Base-by-base conservation (phyloP, 1,284 basidiomycete species). In the Athelia sp. region DNA sequence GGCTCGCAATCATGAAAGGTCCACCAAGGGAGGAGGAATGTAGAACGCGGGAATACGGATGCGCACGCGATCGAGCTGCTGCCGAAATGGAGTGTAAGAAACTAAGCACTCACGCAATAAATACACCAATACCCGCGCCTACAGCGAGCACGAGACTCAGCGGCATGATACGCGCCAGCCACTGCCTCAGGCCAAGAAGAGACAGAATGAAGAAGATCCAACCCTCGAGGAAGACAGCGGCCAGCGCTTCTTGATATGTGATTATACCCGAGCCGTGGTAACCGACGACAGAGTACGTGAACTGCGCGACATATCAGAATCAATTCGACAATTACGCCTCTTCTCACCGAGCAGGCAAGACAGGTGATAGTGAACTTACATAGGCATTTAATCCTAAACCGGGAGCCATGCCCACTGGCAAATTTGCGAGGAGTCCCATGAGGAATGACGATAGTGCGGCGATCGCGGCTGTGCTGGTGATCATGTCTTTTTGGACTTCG, bases 221-320 rank as follows among this genome's bases (percentile, higher is more conserved):
- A 80, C 92, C 90, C 73, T 92, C 90, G 54, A 93, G 73, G 67
- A 92, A 95, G 46, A 94, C 88, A 24, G 92, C 92, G 14, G 86
- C 83, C n/a, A 94, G 76, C 0, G 92, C 92, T 66, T 93, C 85
- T 18, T 77, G 73, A 64, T 92, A 95, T 2, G 81, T 75, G 57
- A 93, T 84, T 45, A 80, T 75, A 18, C 92, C 92, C 19, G 76
- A 74, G 9, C 89, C 90, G 57, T 91, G 84, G 66, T 82, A 85
- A 8, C 92, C 92, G 42, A 94, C 92, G 38, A 94, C 82, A 17
- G 89, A 91, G 69, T 90, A 93, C 17, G 92, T 78, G 65, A 95
- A 93, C 84, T 93, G 53, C 1, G 49, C 22, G 22, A 11, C 32
- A 34, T 19, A 23, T 19, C 17, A 40, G 45, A 38, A 34, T 32